Evolutionary conservation across 345 rosid genomes (phyloP), one percentile per base, ranked within the genome.

Genomic region (Salix suchowensis): DNA sequence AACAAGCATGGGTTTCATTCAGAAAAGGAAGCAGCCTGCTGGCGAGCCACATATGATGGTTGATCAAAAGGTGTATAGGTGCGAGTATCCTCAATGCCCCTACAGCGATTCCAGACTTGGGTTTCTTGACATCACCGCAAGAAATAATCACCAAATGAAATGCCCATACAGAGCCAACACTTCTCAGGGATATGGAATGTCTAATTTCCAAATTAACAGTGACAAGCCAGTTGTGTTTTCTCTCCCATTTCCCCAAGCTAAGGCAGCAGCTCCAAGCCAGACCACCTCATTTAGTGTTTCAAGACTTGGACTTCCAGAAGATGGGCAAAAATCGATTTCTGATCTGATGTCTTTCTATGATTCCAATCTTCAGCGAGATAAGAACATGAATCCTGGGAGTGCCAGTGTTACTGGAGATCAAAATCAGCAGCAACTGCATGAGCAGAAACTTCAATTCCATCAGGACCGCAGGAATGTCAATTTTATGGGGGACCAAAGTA

Each of bases 91-190:
- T 30, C 90, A 68, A 14, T 92, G 97, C 83, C 91, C 94, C 67
- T 79, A 88, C 67, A 86, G 55, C 70, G 89, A 90, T 68, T 61
- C n/a, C 19, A 78, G 74, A 68, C 65, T 84, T 14, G 91, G 93
- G 46, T 92, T 90, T 71, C 82, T 75, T 26, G 89, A 90, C 68
- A 86, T 89, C 86, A 79, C 77, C 23, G 85, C 87, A 6, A 92
- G 97, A 69, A 90, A 90, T 79, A 92, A 90, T 77, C 97, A 92
- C 80, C 97, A 92, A 77, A 12, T 87, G 82, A 85, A 73, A 67
- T 92, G 97, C 73, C 83, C 81, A 44, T 86, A 75, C 52, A 68
- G 82, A 24, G 68, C 65, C 65, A 84, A 67, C 69, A 52, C 78
- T 71, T 74, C 85, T 65, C 87, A 78, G 58, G 82, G 71, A 28